phyloP scores from a whole-genome alignment of 257 asterid species.

The Gardenia jasminoides region DNA sequence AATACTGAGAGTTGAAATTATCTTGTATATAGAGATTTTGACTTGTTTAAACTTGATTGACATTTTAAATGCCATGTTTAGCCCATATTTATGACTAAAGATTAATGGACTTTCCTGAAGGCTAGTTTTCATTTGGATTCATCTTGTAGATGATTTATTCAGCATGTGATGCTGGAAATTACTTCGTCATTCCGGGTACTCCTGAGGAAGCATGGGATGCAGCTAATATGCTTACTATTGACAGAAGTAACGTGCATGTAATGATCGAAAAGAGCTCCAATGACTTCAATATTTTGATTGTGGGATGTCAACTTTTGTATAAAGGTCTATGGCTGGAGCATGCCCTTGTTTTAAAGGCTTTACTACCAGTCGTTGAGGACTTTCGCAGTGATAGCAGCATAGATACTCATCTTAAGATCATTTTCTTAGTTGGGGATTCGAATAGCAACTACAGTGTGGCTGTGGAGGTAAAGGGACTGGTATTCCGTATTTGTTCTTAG shows the following conservation, averaged over 20 bases:
- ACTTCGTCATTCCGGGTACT: constrained; percentile 84
- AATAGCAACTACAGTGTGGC: constrained; percentile 59
- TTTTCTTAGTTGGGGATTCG: constrained; percentile 55
- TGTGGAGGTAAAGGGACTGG: constrained; percentile 57
- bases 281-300: constrained; percentile 61
- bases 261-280: constrained; percentile 38
- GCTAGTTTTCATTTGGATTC: constrained; percentile 17
- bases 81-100: background rate
- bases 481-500: background rate
- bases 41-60: constrained; percentile 1
- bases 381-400: constrained; percentile 35
- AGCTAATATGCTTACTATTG: constrained; percentile 33
- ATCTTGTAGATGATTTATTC: constrained; percentile 74
- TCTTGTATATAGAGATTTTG: constrained; percentile 1
- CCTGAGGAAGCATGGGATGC: constrained; percentile 69
- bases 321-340: constrained; percentile 90
- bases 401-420: constrained; percentile 61
- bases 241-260: constrained; percentile 30
- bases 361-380: constrained; percentile 52
- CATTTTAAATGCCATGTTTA: background rate
- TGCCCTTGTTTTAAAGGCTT: constrained; percentile 75
- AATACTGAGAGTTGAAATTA: background rate
- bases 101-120: background rate
- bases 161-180: constrained; percentile 80
- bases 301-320: constrained; percentile 71